Evolutionary conservation across 2,329 filamentous ascomycete species (phyloP), one percentile per base, ranked within the genome.

Genomic region (Ophiostoma himal-ulmi): DNA sequence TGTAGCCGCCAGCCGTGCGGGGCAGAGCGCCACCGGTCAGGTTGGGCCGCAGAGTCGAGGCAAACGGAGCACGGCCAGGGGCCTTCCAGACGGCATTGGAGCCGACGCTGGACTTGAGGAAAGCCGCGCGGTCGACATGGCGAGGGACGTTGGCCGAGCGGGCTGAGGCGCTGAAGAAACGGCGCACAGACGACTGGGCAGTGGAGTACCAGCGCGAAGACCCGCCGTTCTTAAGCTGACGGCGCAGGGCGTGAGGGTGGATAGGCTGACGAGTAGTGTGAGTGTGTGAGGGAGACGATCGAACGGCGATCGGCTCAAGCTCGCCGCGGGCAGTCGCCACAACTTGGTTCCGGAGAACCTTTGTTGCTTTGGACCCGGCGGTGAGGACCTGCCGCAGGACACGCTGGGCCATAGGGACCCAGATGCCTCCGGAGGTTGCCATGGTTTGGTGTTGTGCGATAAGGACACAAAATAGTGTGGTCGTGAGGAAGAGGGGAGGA

Each of bases 1-100:
- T 85, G 78, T 99, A 99, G n/a, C 95, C 95, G 74, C 94, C 93
- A 8, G 94, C 92, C 54, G 92, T 92, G 70, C 94, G 88, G 44
- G 92, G 89, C 64, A 97, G 82, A 34, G 92, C 89, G 60, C 94
- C 94, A 67, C 93, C 94, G 0, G 94, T 97, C 74, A 98, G 82
- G 77, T 97, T 98, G 1, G 95, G 95, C 48, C 95, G 91, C 48
- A 99, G 87, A 1, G 94, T 90, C 68, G 89, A 93, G 4, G 93
- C 91, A 78, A 98, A 98, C 0, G 94, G 94, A 39, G 93, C 89
- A 68, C 91, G 88, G 37, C 89, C 88, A 20, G 92, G 88, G 71
- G 91, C 85, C 72, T 88, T 86, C 41, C 83, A 84, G 70, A 88
- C 80, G 62, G 82, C 82, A 62, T 82, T 82, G 20, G 84, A 82